phyloP scores from a whole-genome alignment of 2,329 filamentous ascomycete species.

The Alternaria sp. region DNA sequence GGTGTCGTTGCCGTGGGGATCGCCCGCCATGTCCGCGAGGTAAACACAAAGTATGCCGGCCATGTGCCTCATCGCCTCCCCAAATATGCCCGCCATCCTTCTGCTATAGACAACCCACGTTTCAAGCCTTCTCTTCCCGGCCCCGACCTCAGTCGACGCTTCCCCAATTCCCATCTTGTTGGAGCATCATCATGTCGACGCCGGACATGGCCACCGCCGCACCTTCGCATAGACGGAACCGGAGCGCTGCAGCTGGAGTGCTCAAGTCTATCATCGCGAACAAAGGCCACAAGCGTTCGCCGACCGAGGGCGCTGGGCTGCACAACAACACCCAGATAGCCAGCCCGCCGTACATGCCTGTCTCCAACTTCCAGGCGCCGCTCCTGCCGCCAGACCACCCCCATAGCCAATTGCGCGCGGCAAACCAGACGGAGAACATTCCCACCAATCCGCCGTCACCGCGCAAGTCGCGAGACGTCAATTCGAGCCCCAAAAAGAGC shows the following conservation, averaged over 20 bases:
- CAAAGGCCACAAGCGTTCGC: conserved; percentile 57
- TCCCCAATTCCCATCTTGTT: conserved; percentile 7
- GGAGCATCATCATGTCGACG: conserved; percentile 30
- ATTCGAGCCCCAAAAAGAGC: conserved; percentile 42
- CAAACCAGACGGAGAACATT: conserved; percentile 45
- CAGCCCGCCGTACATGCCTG: conserved; percentile 32
- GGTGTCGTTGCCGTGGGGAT: conserved; percentile 25
- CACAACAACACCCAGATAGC: conserved; percentile 24
- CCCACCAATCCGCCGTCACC: conserved; percentile 43
- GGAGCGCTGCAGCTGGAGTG: conserved; percentile 50
- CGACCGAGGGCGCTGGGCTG: conserved; percentile 48
- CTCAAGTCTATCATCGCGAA: conserved; percentile 59
- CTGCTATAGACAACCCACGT: conserved; percentile 31
- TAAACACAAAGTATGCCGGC: not conserved
- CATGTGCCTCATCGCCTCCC: conserved; percentile 21
- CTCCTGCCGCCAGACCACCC: conserved; percentile 60
- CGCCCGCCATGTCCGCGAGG: conserved; percentile 11
- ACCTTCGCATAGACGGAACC: conserved; percentile 47
- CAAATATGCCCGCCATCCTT: conserved; percentile 29
- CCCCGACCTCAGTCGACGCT: conserved; percentile 10
- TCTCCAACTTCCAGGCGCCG: conserved; percentile 40
- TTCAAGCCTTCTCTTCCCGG: conserved; percentile 20
- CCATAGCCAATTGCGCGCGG: conserved; percentile 45
- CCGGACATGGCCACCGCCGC: conserved; percentile 19
- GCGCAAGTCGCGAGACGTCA: conserved; percentile 48